These are phyloP conservation scores for Starmerella asiatica DNA, from an alignment of 805 yeast genomes.

Conservation along the genomic window DNA sequence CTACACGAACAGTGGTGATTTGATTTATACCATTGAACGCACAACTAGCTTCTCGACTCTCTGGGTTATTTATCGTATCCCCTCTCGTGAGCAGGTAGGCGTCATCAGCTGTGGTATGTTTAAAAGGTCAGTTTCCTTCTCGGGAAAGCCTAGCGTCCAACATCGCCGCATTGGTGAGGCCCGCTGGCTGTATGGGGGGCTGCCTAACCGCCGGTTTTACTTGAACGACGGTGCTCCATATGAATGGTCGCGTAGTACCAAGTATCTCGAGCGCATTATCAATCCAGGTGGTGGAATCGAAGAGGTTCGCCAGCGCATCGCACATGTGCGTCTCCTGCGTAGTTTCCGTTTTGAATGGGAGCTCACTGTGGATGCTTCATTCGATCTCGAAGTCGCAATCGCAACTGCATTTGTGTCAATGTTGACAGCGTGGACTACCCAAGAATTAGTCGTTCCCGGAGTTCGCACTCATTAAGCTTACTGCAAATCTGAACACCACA, in stretches of 20 bases:
- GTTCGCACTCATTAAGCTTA: background rate
- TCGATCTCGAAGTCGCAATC: constrained; percentile 40
- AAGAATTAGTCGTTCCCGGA: constrained; percentile 2
- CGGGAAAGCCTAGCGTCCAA: constrained; percentile 18
- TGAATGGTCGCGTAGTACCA: constrained; percentile 42
- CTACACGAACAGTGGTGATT: constrained; percentile 33
- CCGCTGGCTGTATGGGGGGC: constrained; percentile 30
- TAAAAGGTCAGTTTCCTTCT: constrained; percentile 32
- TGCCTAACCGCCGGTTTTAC: constrained; percentile 34
- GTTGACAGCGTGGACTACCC: constrained; percentile 51
- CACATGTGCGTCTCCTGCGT: constrained; percentile 43
- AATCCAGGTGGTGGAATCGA: constrained; percentile 46
- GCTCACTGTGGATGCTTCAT: constrained; percentile 36
- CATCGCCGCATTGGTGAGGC: constrained; percentile 34
- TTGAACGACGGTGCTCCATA: constrained; percentile 43
- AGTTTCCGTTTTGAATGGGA: constrained; percentile 50
- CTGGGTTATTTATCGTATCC: constrained; percentile 37
- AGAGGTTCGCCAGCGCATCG: constrained; percentile 42
- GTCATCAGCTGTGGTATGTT: constrained; percentile 39
- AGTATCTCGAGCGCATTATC: constrained; percentile 38
- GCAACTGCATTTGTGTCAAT: constrained; percentile 50
- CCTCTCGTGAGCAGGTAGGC: constrained; percentile 38
- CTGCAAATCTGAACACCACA: too few species aligned
- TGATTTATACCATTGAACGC: constrained; percentile 41
- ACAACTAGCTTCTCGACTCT: constrained; percentile 36